A percentile compares a stretch with the other conserved stretches of the same genome.
These are phyloP conservation scores for Pythium diclinum DNA, from an alignment of 352 stramenopile species.

Conservation along the genomic window DNA sequence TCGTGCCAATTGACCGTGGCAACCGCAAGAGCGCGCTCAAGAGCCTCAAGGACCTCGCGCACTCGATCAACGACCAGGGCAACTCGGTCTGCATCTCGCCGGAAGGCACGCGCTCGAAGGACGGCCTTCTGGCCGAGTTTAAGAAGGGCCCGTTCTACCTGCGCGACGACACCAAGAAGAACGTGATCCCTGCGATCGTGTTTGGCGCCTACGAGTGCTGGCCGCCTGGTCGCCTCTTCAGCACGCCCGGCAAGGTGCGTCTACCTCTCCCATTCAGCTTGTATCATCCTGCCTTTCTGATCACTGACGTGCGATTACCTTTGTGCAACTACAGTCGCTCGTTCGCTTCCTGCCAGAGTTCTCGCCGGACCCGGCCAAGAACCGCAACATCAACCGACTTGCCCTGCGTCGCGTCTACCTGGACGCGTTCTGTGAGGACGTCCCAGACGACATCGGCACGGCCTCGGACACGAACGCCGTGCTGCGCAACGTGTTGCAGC, in stretches of 20 bases:
- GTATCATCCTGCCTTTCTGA: neutral
- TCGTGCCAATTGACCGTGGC: constrained; percentile 76
- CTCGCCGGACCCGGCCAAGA: constrained; percentile 58
- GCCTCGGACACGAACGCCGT: constrained; percentile 49
- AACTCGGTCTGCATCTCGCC: constrained; percentile 82
- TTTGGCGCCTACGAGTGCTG: constrained; percentile 83
- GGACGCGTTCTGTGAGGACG: constrained; percentile 64
- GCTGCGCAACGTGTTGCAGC: constrained; percentile 55
- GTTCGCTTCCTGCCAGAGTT: constrained; percentile 77
- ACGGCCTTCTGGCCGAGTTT: constrained; percentile 80
- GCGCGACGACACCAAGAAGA: constrained; percentile 80
- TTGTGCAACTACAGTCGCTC: constrained; percentile 41
- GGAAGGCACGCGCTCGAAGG: constrained; percentile 81
- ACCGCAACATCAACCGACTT: constrained; percentile 78
- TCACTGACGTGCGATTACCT: neutral
- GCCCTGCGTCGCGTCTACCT: constrained; percentile 79
- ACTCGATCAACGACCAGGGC: constrained; percentile 63
- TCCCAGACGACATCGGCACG: constrained; percentile 62
- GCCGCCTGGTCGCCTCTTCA: constrained; percentile 71
- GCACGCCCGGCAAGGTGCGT: constrained; percentile 61
- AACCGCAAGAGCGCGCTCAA: constrained; percentile 58
- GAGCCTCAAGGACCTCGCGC: constrained; percentile 66
- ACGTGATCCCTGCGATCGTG: constrained; percentile 69
- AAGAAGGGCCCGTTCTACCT: constrained; percentile 88
- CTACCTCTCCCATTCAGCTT: neutral